Percentiles rank a stretch among this genome's conserved stretches.
Evolutionary conservation across 495 filamentous ascomycete species (phyloP).

Genomic region (Annulohypoxylon nitens): DNA sequence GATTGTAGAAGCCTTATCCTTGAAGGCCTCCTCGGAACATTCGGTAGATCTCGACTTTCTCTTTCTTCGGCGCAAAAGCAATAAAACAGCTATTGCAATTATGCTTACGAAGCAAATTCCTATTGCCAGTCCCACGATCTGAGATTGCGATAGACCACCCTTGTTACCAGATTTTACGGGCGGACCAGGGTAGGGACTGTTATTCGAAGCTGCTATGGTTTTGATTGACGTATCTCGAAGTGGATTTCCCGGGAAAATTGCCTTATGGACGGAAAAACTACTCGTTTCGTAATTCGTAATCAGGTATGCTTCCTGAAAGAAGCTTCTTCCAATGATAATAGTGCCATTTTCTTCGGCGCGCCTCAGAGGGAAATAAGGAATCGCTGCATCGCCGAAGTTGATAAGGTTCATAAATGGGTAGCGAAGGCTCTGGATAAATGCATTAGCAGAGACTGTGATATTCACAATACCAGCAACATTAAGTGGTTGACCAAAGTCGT

Average conservation of each 20-base stretch:
- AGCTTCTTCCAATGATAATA: constrained; percentile 74
- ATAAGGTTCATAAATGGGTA: constrained; percentile 67
- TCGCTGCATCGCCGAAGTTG: constrained; percentile 56
- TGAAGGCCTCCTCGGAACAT: constrained; percentile 35
- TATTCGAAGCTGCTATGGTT: constrained; percentile 59
- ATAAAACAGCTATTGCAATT: constrained; percentile 55
- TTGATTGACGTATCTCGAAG: constrained; percentile 62
- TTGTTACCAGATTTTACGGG: constrained; percentile 27
- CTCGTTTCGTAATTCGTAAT: constrained; percentile 74
- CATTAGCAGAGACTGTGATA: constrained; percentile 72
- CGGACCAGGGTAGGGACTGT: constrained; percentile 60
- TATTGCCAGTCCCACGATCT: constrained; percentile 57
- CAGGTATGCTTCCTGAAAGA: constrained; percentile 79
- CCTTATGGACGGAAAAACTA: constrained; percentile 71
- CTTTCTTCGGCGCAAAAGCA: constrained; percentile 50
- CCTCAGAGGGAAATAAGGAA: constrained; percentile 74
- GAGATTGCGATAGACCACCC: constrained; percentile 60
- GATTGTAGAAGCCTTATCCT: constrained; percentile 46
- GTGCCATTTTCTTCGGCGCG: constrained; percentile 64
- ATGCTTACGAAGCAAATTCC: constrained; percentile 61
- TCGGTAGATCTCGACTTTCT: constrained; percentile 25
- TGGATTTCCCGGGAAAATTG: constrained; percentile 63
- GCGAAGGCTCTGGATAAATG: constrained; percentile 71
- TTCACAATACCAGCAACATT: constrained; percentile 65
- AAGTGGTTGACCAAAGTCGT: constrained; percentile 58